These are phyloP conservation scores for Suillus placidus DNA, from an alignment of 768 basidiomycete species.

Conservation along the genomic window DNA sequence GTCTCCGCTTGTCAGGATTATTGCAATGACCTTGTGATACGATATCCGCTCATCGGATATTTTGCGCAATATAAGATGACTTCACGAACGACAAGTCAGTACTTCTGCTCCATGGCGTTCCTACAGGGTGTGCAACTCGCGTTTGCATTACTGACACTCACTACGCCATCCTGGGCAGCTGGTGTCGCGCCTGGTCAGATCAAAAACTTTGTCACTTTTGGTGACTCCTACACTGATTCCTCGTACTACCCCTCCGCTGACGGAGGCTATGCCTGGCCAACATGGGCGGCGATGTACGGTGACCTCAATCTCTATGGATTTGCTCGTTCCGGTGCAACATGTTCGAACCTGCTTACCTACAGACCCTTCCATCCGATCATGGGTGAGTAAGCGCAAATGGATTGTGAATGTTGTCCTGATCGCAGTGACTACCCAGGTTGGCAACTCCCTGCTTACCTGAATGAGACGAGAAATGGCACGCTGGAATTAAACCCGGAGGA, in stretches of 20 bases:
- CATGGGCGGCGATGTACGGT: conserved; percentile 59
- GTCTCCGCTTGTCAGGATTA: background rate
- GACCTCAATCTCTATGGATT: conserved; percentile 56
- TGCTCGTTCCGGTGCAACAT: conserved; percentile 65
- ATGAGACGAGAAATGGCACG: conserved; percentile 44
- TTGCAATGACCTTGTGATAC: conserved; percentile 8
- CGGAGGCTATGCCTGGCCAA: conserved; percentile 60
- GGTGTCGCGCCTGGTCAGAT: conserved; percentile 49
- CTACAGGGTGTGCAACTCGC: conserved; percentile 12
- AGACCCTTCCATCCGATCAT: conserved; percentile 61
- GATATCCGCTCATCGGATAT: background rate
- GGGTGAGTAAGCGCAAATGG: conserved; percentile 42
- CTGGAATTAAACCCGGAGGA: conserved; percentile 42
- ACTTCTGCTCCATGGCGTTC: conserved; percentile 8
- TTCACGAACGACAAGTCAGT: background rate
- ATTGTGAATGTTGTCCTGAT: background rate
- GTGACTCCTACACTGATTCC: conserved; percentile 66
- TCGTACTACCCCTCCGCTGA: conserved; percentile 37
- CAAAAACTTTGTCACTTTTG: conserved; percentile 67
- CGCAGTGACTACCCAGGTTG: conserved; percentile 7
- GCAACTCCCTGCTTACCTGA: conserved; percentile 52
- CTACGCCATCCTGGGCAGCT: conserved; percentile 10
- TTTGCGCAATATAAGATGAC: conserved; percentile 10
- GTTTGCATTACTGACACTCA: conserved; percentile 17
- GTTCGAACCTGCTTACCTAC: conserved; percentile 63